Conservation (phyloP, 129 eudicot genomes). For the Kitagawia praeruptora region DNA sequence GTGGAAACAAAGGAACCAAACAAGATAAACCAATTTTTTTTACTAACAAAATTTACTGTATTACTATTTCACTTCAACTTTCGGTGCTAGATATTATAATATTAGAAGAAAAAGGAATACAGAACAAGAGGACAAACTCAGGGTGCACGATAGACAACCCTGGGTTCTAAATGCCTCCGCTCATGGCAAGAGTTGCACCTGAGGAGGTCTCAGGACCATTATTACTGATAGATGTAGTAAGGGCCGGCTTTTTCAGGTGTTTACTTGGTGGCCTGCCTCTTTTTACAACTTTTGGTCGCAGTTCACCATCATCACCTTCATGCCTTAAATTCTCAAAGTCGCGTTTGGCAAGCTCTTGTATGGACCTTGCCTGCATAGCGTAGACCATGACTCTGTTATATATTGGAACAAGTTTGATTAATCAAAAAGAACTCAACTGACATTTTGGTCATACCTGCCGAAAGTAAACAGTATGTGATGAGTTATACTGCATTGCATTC, state of each 20-base stretch:
- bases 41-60: background rate
- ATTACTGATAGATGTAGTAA: constrained; percentile 51
- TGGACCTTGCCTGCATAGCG: constrained; percentile 59
- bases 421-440: background rate
- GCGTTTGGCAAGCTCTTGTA: constrained; percentile 81
- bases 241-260: constrained; percentile 48
- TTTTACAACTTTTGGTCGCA: constrained; percentile 73
- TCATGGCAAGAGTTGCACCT: constrained; percentile 60
- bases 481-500: constrained; percentile 88
- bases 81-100: background rate
- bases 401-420: background rate
- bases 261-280: constrained; percentile 86
- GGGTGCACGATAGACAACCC: background rate
- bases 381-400: background rate
- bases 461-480: constrained; percentile 63
- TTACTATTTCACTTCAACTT: background rate
- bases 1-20: background rate
- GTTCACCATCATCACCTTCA: constrained; percentile 69
- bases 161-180: background rate
- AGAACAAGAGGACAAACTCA: background rate
- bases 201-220: constrained; percentile 55
- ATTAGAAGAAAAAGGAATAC: background rate
- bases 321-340: constrained; percentile 78
- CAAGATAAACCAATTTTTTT: background rate
- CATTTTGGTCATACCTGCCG: constrained; percentile 49